phyloP scores from a whole-genome alignment of 1,139 yeast genomes.

The Pichia sp. region DNA sequence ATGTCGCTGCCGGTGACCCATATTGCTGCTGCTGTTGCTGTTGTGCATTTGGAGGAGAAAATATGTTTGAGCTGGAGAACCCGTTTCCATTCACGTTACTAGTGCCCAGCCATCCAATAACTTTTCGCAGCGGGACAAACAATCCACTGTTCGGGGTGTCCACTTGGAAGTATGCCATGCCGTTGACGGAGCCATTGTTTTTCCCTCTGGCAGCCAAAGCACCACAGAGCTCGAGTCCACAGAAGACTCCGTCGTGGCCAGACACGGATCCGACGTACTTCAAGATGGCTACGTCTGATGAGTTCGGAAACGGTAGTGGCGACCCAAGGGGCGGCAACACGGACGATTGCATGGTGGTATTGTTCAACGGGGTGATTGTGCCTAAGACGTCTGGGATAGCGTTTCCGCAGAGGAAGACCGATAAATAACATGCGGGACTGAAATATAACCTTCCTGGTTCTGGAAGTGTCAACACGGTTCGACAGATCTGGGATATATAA shows the following conservation, averaged over 20 bases:
- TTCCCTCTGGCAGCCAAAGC: conserved; percentile 65
- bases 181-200: conserved; percentile 70
- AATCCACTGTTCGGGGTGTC: conserved; percentile 63
- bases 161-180: conserved; percentile 59
- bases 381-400: too few species aligned
- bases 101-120: conserved; percentile 28
- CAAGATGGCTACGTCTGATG: conserved; percentile 47
- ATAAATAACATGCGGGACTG: too few species aligned
- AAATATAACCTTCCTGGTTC: too few species aligned
- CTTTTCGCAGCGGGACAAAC: conserved; percentile 65
- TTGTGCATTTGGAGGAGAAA: neutral
- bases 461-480: too few species aligned
- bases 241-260: conserved; percentile 74
- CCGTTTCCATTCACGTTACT: neutral
- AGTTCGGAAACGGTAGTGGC: conserved; percentile 12
- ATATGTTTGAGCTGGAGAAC: neutral
- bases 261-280: conserved; percentile 71
- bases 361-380: too few species aligned
- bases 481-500: neutral
- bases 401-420: too few species aligned
- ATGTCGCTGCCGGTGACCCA: neutral
- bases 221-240: conserved; percentile 79
- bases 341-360: neutral
- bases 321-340: conserved; percentile 16
- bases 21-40: neutral